These are phyloP conservation scores for Coleophoma cylindrospora DNA, from an alignment of 2,329 filamentous ascomycete species.

Conservation along the genomic window DNA sequence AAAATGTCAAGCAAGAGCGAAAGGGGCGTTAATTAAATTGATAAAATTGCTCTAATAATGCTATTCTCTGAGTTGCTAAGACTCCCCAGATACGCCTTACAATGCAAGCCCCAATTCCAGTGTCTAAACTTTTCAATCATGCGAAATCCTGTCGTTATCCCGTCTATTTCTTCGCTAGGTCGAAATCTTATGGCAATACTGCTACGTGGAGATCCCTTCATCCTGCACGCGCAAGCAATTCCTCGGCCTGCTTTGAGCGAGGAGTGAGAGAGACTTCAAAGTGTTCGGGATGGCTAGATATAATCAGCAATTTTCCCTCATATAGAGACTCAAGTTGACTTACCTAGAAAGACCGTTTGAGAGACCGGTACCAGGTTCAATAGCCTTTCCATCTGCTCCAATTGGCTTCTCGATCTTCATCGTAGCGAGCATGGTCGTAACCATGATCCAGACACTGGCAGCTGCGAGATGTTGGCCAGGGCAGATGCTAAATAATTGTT, in stretches of 20 bases:
- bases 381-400: slow-evolving; percentile 29
- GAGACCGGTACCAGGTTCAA: slow-evolving; percentile 22
- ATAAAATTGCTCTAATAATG: no score
- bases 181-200: no score
- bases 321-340: background rate
- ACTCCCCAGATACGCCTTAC: no score
- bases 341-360: slow-evolving; percentile 14
- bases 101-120: no score
- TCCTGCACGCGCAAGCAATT: background rate
- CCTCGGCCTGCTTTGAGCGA: background rate
- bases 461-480: slow-evolving; percentile 45
- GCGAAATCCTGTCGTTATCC: no score
- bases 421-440: slow-evolving; percentile 34
- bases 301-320: background rate
- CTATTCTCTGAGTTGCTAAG: no score
- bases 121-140: no score
- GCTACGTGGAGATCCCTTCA: no score
- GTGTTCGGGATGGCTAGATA: slow-evolving; percentile 2
- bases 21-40: no score
- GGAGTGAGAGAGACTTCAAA: background rate
- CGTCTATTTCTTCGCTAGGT: no score
- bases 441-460: slow-evolving; percentile 35
- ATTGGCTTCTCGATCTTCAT: slow-evolving; percentile 28
- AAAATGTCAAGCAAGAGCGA: no score
- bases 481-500: slow-evolving; percentile 28